phyloP scores from a whole-genome alignment of 495 filamentous ascomycete genomes.

The Penicillium atrosanguineum region DNA sequence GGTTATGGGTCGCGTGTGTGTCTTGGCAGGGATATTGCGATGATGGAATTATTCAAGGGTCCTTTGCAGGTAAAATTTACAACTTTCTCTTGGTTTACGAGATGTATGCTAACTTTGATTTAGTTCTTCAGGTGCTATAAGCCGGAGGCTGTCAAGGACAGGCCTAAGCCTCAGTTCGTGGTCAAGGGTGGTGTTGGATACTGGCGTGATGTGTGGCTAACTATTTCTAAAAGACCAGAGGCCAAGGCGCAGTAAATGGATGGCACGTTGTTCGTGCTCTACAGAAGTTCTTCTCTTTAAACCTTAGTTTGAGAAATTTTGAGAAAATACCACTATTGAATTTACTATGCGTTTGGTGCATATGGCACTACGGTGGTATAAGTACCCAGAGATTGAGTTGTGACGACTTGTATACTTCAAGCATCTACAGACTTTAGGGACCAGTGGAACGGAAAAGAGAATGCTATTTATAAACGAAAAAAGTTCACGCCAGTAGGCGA shows the following conservation, averaged over 20 bases:
- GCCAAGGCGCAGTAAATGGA: not conserved
- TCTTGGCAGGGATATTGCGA: conserved; percentile 53
- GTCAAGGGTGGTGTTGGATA: conserved; percentile 49
- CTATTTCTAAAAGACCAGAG: conserved; percentile 31
- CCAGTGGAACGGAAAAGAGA: not conserved
- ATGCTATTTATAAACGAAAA: conserved; percentile 6
- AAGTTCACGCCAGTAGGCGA: not conserved
- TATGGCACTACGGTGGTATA: not conserved
- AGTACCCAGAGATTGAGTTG: no score
- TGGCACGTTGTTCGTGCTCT: not conserved
- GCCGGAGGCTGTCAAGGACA: conserved; percentile 28
- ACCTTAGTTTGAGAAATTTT: not conserved
- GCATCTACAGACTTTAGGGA: no score
- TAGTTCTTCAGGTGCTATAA: conserved; percentile 41
- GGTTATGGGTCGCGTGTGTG: conserved; percentile 54
- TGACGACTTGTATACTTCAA: no score
- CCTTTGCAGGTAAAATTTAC: conserved; percentile 42
- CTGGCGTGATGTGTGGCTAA: conserved; percentile 48
- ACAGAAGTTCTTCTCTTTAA: no score
- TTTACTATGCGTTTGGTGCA: no score
- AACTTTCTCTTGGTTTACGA: not conserved
- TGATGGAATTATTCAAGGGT: conserved; percentile 56
- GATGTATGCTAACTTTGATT: not conserved
- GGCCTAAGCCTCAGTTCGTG: conserved; percentile 36
- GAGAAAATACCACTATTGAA: no score